Base-by-base conservation (phyloP, 2,329 filamentous ascomycete species). In the Diaporthe capsici region DNA sequence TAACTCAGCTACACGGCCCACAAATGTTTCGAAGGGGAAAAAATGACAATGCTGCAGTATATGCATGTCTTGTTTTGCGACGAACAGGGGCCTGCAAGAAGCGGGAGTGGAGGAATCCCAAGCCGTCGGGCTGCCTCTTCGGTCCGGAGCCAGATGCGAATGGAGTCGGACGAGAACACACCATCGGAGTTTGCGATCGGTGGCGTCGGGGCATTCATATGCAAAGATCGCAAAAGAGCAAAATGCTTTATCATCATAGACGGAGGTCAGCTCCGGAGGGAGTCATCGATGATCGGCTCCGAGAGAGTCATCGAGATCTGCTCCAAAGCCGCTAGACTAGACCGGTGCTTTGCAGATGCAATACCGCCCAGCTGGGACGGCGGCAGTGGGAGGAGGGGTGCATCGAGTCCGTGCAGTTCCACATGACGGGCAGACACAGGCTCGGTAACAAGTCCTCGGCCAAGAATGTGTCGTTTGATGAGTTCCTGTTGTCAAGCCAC, bases 1-100 rank as follows among this genome's bases (percentile, higher is more conserved):
- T 4, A 68, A 70, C 49, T 55, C 65, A 22, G 65, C 49, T 12
- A 55, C 22, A 3, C 51, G 47, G 7, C 34, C 49, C 65, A 42
- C 15, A 31, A 6, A 42, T 70, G 65, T 70, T 70, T 70, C 65
- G 65, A 42, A 70, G 7, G 49, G 15, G 37, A 25, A n/a, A 39
- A 17, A 68, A 28, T 13, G 39, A 42, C 65, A 55, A 70, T 42
- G 49, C 65, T 55, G 34, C n/a, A 25, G 34, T 4, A 42, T 49
- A 65, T 65, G 60, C 60, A 65, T 47, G n/a, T 51, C 65, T 39
- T 68, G 63, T 68, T 68, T 68, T 68, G 63, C 47, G 63, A 68
- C 49, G 49, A 70, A 55, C 65, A n/a, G 65, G 65, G 65, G 12
- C 65, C n/a, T 53, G 34, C 34, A 22, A 31, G 20, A 34, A 25